Percentiles rank a stretch among this genome's conserved stretches.
phyloP scores from a whole-genome alignment of 257 asterid genomes.

The Solanum stenotomum region DNA sequence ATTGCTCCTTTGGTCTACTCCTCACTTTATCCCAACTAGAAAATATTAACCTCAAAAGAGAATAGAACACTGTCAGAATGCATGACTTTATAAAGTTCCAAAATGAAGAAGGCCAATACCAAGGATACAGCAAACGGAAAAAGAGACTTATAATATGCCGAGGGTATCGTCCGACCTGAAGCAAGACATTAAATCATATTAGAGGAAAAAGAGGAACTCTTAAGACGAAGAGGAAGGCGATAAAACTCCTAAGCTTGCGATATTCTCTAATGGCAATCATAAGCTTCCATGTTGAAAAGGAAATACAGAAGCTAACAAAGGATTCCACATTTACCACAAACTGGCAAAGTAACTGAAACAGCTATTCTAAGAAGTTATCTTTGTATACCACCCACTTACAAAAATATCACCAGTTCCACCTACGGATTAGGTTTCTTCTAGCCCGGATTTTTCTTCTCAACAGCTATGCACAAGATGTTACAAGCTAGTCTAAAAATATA shows the following conservation, averaged over 20 bases:
- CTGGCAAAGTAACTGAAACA: not conserved
- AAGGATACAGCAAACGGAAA: conserved; percentile 70
- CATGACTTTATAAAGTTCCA: conserved; percentile 72
- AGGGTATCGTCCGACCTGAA: conserved; percentile 75
- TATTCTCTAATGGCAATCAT: not conserved
- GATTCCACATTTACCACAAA: not conserved
- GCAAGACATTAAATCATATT: not conserved
- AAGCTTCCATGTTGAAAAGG: not conserved
- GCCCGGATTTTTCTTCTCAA: not conserved
- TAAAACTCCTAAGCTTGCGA: not conserved
- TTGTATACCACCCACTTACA: not conserved
- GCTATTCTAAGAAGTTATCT: not conserved
- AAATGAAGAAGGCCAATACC: conserved; percentile 98
- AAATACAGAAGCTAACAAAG: not conserved
- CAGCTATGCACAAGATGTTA: not conserved
- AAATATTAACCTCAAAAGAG: conserved; percentile 36
- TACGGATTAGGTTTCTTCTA: not conserved
- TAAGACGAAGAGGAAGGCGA: not conserved
- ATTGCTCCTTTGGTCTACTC: conserved; percentile 12
- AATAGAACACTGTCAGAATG: conserved; percentile 37
- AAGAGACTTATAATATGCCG: conserved; percentile 74
- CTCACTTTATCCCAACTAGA: conserved; percentile 43
- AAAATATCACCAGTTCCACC: not conserved
- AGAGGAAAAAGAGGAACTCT: not conserved
- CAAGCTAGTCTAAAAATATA: not conserved